Conservation (phyloP, 2,329 filamentous ascomycete genomes). For the Pseudogymnoascus sp. region DNA sequence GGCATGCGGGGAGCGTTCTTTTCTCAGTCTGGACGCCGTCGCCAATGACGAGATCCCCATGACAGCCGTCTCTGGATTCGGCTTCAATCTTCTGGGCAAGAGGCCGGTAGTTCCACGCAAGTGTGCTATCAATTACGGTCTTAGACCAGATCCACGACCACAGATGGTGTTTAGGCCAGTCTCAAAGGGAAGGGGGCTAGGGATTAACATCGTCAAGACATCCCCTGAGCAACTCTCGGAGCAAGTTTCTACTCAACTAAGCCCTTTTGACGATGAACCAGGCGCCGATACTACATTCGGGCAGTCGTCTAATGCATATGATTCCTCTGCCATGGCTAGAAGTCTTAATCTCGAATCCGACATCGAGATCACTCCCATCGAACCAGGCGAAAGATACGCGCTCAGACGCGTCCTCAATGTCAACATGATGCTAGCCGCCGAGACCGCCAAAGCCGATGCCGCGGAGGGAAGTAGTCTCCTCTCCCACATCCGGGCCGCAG, state of each 20-base stretch:
- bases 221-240: not conserved
- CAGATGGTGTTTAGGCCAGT: not conserved
- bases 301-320: conserved; percentile 2
- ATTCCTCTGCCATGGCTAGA: conserved; percentile 9
- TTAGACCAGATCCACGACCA: conserved; percentile 18
- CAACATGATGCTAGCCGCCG: not conserved
- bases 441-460: not conserved
- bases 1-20: conserved; percentile 35
- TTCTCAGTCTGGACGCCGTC: conserved; percentile 42
- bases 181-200: not conserved
- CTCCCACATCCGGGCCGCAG: not conserved
- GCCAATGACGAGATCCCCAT: conserved; percentile 41
- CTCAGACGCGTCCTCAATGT: not conserved
- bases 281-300: conserved; percentile 9
- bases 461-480: not conserved
- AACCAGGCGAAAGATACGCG: not conserved
- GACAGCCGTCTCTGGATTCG: conserved; percentile 41
- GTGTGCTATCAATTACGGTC: conserved; percentile 22
- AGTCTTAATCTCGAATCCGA: conserved; percentile 7
- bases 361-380: not conserved
- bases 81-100: conserved; percentile 37
- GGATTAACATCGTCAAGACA: not conserved
- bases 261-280: conserved; percentile 7
- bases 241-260: not conserved
- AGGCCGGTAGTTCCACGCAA: conserved; percentile 31